phyloP scores from a whole-genome alignment of 2,329 filamentous ascomycete genomes.

The Botryotinia narcissicola region DNA sequence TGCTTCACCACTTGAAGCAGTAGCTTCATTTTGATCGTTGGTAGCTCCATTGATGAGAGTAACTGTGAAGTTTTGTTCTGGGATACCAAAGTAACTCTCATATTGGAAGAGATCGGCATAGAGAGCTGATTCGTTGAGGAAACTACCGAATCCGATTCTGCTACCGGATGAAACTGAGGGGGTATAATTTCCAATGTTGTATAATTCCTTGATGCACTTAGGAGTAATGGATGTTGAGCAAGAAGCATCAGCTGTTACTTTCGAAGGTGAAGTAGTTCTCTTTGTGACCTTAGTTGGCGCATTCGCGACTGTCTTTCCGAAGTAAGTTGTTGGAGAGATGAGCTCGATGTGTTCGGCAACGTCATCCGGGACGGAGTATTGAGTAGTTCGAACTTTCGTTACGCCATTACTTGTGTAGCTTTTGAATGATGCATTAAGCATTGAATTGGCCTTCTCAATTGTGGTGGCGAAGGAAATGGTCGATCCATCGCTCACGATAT shows the following conservation, averaged over 20 bases:
- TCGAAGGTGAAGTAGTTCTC: background rate
- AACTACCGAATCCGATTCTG: slow-evolving; percentile 50
- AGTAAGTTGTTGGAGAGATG: slow-evolving; percentile 34
- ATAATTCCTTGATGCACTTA: slow-evolving; percentile 47
- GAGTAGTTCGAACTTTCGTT: slow-evolving; percentile 30
- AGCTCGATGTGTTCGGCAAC: slow-evolving; percentile 32
- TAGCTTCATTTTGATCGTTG: slow-evolving; percentile 41
- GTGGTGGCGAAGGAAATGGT: slow-evolving; percentile 52
- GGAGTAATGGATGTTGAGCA: slow-evolving; percentile 45
- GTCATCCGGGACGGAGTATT: slow-evolving; percentile 33
- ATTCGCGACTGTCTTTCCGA: slow-evolving; percentile 29
- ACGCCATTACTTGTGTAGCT: slow-evolving; percentile 52
- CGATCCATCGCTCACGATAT: slow-evolving; percentile 49
- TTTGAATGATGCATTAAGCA: slow-evolving; percentile 51
- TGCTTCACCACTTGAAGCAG: slow-evolving; percentile 25
- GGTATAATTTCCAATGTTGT: slow-evolving; percentile 49
- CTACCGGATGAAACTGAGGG: slow-evolving; percentile 46
- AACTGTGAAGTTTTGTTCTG: slow-evolving; percentile 46
- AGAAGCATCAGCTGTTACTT: slow-evolving; percentile 21
- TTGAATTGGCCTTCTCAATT: slow-evolving; percentile 48
- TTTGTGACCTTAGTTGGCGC: slow-evolving; percentile 11
- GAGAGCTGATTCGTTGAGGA: slow-evolving; percentile 50
- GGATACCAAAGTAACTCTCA: slow-evolving; percentile 42
- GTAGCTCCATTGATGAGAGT: slow-evolving; percentile 43
- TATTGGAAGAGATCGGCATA: slow-evolving; percentile 45